Percentiles rank a stretch among this genome's conserved stretches.
Evolutionary conservation across 2,329 filamentous ascomycete species (phyloP).

Genomic region (Colletotrichum costaricense): DNA sequence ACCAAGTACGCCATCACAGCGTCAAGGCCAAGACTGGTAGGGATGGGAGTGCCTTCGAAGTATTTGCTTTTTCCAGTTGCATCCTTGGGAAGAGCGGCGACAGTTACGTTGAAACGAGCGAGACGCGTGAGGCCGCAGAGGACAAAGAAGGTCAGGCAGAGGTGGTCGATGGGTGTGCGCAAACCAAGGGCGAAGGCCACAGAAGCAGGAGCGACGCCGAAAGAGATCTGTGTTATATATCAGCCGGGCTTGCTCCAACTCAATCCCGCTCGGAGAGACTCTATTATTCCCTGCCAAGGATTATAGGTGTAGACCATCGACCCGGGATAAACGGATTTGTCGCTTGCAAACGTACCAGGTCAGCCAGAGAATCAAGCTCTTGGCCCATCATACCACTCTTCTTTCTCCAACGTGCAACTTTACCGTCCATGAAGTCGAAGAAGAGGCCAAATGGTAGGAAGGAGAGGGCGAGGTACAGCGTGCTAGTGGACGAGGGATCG

Average conservation of each 20-base stretch:
- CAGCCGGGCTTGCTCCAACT: neutral
- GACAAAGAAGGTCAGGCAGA: constrained; percentile 87
- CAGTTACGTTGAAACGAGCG: constrained; percentile 97
- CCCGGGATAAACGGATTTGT: neutral
- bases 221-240: constrained; percentile 79
- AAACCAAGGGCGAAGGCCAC: constrained; percentile 91
- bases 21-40: constrained; percentile 85
- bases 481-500: constrained; percentile 71
- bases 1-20: constrained; percentile 92
- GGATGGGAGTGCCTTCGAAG: constrained; percentile 97
- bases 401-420: constrained; percentile 94
- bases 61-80: constrained; percentile 90
- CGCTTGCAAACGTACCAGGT: constrained; percentile 74
- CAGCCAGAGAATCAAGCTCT: constrained; percentile 94
- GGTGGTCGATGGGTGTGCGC: constrained; percentile 84
- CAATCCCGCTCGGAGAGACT: neutral
- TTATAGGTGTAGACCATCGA: neutral
- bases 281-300: neutral
- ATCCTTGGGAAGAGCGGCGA: constrained; percentile 90
- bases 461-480: constrained; percentile 84
- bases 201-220: constrained; percentile 89
- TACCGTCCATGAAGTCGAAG: constrained; percentile 98
- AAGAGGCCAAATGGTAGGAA: constrained; percentile 95
- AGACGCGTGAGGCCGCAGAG: constrained; percentile 93
- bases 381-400: constrained; percentile 99